Percentiles rank a stretch among this genome's conserved stretches.
phyloP scores from a whole-genome alignment of 306 rosid genomes.

The Ormosia emarginata region DNA sequence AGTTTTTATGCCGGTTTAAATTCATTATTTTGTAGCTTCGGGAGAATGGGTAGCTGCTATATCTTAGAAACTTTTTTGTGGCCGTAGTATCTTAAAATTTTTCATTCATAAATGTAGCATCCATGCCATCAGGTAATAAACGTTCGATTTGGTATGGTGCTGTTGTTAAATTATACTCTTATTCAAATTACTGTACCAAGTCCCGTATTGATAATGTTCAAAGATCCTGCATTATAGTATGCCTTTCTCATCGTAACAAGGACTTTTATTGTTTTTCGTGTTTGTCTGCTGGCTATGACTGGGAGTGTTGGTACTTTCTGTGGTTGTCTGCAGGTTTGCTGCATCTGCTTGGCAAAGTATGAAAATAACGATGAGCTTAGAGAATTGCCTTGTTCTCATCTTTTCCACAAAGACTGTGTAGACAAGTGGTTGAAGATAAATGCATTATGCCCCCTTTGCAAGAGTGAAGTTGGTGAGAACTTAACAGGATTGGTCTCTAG shows the following conservation, averaged over 20 bases:
- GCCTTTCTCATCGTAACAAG: neutral
- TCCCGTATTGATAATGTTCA: neutral
- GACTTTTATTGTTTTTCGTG: neutral
- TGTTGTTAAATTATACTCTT: conserved; percentile 1
- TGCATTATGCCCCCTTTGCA: conserved; percentile 90
- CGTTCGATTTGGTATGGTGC: neutral
- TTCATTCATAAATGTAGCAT: neutral
- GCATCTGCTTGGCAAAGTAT: conserved; percentile 88
- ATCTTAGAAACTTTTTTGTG: neutral
- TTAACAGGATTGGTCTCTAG: conserved; percentile 34
- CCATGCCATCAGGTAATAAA: neutral
- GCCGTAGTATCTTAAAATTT: neutral
- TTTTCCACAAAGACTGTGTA: conserved; percentile 90
- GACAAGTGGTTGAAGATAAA: conserved; percentile 97
- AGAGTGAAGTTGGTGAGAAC: conserved; percentile 68
- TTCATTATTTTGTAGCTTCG: neutral
- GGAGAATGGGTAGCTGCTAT: neutral
- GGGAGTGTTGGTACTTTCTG: neutral
- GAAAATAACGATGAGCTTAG: conserved; percentile 84
- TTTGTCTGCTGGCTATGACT: conserved; percentile 7
- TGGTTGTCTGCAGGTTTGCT: conserved; percentile 69
- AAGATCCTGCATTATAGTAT: neutral
- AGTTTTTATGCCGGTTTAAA: neutral
- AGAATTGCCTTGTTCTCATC: conserved; percentile 89
- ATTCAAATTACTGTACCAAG: neutral